phyloP scores from a whole-genome alignment of 164 flowering plant genomes.

The Macadamia integrifolia region DNA sequence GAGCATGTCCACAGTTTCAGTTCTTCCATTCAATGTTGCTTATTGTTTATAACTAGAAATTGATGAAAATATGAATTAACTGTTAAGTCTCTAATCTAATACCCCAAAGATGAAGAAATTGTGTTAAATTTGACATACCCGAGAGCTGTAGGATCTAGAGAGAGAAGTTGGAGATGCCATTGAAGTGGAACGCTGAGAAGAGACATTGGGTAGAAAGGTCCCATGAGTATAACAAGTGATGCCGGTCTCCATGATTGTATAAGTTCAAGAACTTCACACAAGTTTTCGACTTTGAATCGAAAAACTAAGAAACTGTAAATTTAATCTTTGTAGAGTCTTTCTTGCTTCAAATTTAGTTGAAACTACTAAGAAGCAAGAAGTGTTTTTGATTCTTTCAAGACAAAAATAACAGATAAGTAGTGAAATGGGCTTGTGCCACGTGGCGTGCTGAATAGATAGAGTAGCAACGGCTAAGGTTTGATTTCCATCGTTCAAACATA shows the following conservation, averaged over 20 bases:
- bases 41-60: background rate
- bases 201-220: constrained; percentile 38
- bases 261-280: background rate
- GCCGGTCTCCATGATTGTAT: constrained; percentile 56
- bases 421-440: constrained; percentile 33
- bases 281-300: background rate
- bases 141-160: constrained; percentile 45
- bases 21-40: background rate
- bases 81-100: background rate
- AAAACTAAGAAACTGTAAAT: background rate
- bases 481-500: too few species aligned
- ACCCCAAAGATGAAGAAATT: background rate
- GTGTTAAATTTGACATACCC: constrained; percentile 24
- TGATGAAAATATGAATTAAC: background rate
- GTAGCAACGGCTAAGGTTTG: too few species aligned
- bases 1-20: background rate
- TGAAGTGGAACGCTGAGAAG: constrained; percentile 51
- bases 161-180: constrained; percentile 43
- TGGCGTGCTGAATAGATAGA: constrained; percentile 23
- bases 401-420: constrained; percentile 30
- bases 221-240: constrained; percentile 63
- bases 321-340: background rate
- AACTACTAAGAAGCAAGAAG: too few species aligned
- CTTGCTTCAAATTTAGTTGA: background rate
- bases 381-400: background rate